Evolutionary conservation across 1,284 basidiomycete species (phyloP).

Genomic region (Ceratobasidium sp.): DNA sequence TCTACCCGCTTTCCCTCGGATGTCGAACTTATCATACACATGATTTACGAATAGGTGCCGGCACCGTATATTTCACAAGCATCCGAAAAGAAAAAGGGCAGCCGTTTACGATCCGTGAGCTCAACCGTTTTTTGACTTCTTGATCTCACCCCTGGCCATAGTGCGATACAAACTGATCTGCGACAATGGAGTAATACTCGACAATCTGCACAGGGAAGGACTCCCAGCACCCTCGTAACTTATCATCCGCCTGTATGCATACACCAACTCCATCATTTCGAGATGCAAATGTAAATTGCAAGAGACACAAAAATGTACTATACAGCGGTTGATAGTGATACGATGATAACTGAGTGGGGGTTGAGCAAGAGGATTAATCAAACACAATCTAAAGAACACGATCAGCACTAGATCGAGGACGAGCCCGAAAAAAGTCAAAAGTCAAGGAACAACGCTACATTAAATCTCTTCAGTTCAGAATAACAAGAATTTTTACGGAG

Average conservation of each 20-base stretch:
- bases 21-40: background rate
- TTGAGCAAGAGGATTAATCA: slow-evolving; percentile 13
- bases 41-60: slow-evolving; percentile 47
- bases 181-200: slow-evolving; percentile 48
- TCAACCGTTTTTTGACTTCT: background rate
- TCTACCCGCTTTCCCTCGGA: background rate
- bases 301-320: slow-evolving; percentile 27
- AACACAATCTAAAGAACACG: slow-evolving; percentile 35
- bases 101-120: slow-evolving; percentile 51
- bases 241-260: slow-evolving; percentile 7
- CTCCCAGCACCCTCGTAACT: background rate
- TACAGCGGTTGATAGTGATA: slow-evolving; percentile 38
- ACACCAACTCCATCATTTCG: background rate
- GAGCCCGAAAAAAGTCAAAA: background rate
- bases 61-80: slow-evolving; percentile 52
- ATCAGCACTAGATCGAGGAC: slow-evolving; percentile 39
- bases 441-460: background rate
- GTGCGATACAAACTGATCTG: slow-evolving; percentile 51
- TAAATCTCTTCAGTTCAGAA: slow-evolving; percentile 21
- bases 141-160: slow-evolving; percentile 27
- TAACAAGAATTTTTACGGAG: background rate
- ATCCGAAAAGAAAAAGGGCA: slow-evolving; percentile 51
- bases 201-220: slow-evolving; percentile 32
- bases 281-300: slow-evolving; percentile 31
- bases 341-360: slow-evolving; percentile 40